These are phyloP conservation scores for Cryptomeria japonica DNA, from an alignment of 75 land plant genomes.

Conservation along the genomic window DNA sequence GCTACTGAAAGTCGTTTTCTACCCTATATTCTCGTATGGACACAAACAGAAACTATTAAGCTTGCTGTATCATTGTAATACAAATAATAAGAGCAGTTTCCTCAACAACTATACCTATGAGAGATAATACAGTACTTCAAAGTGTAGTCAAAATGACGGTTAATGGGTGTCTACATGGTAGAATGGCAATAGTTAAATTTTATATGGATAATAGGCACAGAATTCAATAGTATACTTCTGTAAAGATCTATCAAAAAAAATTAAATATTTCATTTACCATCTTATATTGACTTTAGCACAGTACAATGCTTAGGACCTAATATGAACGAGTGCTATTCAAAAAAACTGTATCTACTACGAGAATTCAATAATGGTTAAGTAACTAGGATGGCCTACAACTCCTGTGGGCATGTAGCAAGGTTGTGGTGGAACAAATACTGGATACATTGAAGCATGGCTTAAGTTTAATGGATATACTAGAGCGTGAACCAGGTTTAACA, in stretches of 20 bases:
- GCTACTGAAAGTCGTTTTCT: background rate
- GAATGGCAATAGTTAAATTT: background rate
- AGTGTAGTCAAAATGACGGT: background rate
- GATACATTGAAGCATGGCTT: background rate
- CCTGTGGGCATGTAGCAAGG: background rate
- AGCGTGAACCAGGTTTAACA: background rate
- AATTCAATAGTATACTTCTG: background rate
- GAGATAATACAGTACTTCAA: background rate
- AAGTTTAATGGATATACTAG: background rate
- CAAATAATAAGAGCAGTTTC: background rate
- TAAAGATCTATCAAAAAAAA: background rate
- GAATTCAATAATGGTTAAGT: background rate
- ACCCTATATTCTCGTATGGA: background rate
- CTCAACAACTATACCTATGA: background rate
- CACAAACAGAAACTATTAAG: background rate
- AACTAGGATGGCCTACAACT: background rate
- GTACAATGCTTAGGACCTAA: background rate
- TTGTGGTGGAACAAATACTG: background rate
- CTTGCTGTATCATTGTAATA: background rate
- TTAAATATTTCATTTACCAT: background rate
- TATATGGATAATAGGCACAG: background rate
- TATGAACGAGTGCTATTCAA: background rate
- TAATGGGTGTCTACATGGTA: background rate
- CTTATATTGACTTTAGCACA: background rate
- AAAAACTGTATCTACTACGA: background rate